These are phyloP conservation scores for Voacanga thouarsii DNA, from an alignment of 257 asterid genomes.

Conservation along the genomic window DNA sequence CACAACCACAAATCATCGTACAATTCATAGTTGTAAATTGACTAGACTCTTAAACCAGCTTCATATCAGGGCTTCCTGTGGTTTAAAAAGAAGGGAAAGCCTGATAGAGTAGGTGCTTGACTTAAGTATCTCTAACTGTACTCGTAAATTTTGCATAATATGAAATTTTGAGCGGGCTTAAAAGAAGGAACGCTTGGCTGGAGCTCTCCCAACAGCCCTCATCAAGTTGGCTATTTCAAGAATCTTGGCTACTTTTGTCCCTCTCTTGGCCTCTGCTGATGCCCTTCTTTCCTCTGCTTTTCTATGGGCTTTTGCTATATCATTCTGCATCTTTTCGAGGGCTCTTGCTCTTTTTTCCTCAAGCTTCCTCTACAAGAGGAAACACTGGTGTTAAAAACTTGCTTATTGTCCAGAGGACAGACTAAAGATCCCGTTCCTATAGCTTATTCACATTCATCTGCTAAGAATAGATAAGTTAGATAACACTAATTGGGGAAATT, in stretches of 20 bases:
- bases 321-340: constrained; percentile 85
- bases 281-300: constrained; percentile 96
- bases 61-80: constrained; percentile 7
- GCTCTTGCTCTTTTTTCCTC: constrained; percentile 93
- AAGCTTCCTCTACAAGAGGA: constrained; percentile 61
- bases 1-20: background rate
- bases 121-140: background rate
- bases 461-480: no score
- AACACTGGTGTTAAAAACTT: background rate
- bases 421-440: background rate
- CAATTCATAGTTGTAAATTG: constrained; percentile 3
- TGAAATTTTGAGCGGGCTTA: constrained; percentile 6
- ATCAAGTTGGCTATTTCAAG: constrained; percentile 72
- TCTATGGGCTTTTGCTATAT: constrained; percentile 79
- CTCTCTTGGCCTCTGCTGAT: constrained; percentile 86
- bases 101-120: constrained; percentile 4
- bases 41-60: background rate
- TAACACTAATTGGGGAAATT: background rate
- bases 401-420: background rate
- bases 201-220: constrained; percentile 91
- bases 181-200: constrained; percentile 79
- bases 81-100: constrained; percentile 6
- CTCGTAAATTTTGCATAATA: background rate
- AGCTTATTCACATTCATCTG: no score
- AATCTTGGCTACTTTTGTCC: constrained; percentile 83